Conservation (phyloP, 1,284 basidiomycete species). For the Leccinum insigne region DNA sequence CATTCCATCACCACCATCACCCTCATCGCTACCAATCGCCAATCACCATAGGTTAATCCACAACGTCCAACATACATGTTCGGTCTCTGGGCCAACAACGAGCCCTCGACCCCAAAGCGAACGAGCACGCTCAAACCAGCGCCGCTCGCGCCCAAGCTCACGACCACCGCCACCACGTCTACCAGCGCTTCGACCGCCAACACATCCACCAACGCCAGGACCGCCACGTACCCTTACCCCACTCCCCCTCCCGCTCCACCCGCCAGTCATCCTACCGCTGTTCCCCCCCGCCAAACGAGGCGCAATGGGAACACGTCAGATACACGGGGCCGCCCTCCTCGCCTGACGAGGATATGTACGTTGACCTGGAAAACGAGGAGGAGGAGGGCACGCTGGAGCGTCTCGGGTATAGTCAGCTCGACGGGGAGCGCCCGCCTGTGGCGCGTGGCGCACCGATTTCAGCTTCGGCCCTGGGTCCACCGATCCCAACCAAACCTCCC, state of each 20-base stretch:
- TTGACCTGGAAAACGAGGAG: not conserved
- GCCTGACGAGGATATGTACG: constrained; percentile 13
- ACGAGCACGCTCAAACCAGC: constrained; percentile 13
- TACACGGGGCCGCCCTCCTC: constrained; percentile 16
- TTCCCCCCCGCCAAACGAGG: constrained; percentile 13
- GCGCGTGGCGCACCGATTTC: not conserved
- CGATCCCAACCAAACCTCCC: not conserved
- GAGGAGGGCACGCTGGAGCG: constrained; percentile 15
- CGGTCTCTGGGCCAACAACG: constrained; percentile 5
- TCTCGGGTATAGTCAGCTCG: constrained; percentile 23
- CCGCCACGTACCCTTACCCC: not conserved
- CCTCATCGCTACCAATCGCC: not conserved
- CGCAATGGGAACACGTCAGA: constrained; percentile 29
- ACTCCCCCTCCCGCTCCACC: not conserved
- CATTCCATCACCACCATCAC: not conserved
- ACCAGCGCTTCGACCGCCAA: not conserved
- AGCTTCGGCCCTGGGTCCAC: not conserved
- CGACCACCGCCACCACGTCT: constrained; percentile 7
- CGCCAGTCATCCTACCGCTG: not conserved
- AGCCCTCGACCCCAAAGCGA: constrained; percentile 22
- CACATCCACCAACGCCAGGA: not conserved
- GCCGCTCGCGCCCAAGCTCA: constrained; percentile 28
- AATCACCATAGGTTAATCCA: not conserved
- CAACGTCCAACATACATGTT: constrained; percentile 4
- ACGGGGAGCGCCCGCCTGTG: not conserved